Evolutionary conservation across 768 basidiomycete genomes (phyloP).

Genomic region (Naganishia randhawae): DNA sequence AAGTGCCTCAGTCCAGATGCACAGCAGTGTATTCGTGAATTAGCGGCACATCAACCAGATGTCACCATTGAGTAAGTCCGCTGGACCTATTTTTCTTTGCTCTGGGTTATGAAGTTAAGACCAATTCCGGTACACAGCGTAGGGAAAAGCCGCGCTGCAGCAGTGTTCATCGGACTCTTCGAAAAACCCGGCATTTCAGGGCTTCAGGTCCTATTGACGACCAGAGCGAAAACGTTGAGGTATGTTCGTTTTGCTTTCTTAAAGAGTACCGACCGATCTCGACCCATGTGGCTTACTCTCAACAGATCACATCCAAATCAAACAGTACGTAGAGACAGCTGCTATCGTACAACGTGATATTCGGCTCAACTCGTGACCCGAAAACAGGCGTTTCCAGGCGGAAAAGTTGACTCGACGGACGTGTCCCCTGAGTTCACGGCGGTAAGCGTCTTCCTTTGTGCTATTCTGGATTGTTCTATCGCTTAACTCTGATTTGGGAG

Average conservation of each 20-base stretch:
- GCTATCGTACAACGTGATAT: not conserved
- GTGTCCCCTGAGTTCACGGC: slow-evolving; percentile 65
- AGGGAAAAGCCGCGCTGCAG: slow-evolving; percentile 53
- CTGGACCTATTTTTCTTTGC: slow-evolving; percentile 23
- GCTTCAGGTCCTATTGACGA: slow-evolving; percentile 76
- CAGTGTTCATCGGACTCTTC: slow-evolving; percentile 74
- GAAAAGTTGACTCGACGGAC: slow-evolving; percentile 69
- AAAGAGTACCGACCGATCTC: slow-evolving; percentile 57
- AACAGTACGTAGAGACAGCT: slow-evolving; percentile 14
- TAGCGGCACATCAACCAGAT: slow-evolving; percentile 31
- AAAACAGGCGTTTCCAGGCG: slow-evolving; percentile 67
- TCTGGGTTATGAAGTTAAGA: slow-evolving; percentile 52
- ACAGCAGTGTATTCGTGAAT: slow-evolving; percentile 33
- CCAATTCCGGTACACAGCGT: not conserved
- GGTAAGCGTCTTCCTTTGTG: slow-evolving; percentile 55
- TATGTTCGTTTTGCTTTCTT: slow-evolving; percentile 19
- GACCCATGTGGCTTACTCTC: slow-evolving; percentile 67
- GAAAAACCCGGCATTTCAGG: slow-evolving; percentile 60
- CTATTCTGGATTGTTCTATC: not conserved
- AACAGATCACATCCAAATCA: slow-evolving; percentile 29
- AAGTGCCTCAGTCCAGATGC: slow-evolving; percentile 36
- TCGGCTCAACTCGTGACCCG: not conserved
- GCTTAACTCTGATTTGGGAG: not conserved
- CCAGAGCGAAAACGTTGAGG: slow-evolving; percentile 61
- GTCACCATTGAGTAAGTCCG: slow-evolving; percentile 37